Evolutionary conservation across 352 stramenopile species (phyloP).

Genomic region (Phytopythium boreale): DNA sequence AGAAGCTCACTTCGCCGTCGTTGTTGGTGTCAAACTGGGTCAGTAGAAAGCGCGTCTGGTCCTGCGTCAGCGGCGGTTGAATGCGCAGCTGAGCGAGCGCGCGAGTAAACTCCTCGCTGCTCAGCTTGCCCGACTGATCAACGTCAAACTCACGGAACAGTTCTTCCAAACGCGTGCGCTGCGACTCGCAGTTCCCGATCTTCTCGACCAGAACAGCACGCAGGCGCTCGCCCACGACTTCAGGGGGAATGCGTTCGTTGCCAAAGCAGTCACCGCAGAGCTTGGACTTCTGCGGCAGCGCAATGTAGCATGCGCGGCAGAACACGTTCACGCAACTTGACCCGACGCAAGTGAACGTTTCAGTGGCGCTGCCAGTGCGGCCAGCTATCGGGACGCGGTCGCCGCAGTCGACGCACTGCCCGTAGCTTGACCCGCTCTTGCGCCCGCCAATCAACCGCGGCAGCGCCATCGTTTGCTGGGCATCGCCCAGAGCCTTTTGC

Average conservation of each 20-base stretch:
- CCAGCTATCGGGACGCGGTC: slow-evolving; percentile 31
- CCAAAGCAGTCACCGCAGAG: slow-evolving; percentile 78
- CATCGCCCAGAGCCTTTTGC: slow-evolving; percentile 55
- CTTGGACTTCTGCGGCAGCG: slow-evolving; percentile 43
- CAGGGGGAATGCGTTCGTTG: slow-evolving; percentile 43
- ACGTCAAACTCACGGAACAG: slow-evolving; percentile 57
- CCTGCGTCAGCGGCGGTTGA: slow-evolving; percentile 44
- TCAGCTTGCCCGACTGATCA: slow-evolving; percentile 61
- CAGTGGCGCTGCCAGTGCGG: slow-evolving; percentile 6
- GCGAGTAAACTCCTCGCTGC: slow-evolving; percentile 47
- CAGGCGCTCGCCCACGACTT: slow-evolving; percentile 59
- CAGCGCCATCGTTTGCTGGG: slow-evolving; percentile 38
- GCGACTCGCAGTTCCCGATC: slow-evolving; percentile 34
- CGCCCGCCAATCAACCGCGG: slow-evolving; percentile 72
- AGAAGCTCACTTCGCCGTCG: slow-evolving; percentile 62
- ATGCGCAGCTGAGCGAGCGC: slow-evolving; percentile 48
- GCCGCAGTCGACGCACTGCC: slow-evolving; percentile 61
- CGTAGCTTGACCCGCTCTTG: slow-evolving; percentile 54
- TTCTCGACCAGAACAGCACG: slow-evolving; percentile 66
- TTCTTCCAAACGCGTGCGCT: slow-evolving; percentile 33
- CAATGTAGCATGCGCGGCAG: slow-evolving; percentile 45
- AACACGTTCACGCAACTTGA: slow-evolving; percentile 62
- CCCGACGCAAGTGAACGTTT: slow-evolving; percentile 33
- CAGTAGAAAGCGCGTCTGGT: slow-evolving; percentile 48
- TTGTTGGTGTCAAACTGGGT: slow-evolving; percentile 68